Conservation (phyloP, 2,329 filamentous ascomycete species). For the Fusarium drepaniforme region DNA sequence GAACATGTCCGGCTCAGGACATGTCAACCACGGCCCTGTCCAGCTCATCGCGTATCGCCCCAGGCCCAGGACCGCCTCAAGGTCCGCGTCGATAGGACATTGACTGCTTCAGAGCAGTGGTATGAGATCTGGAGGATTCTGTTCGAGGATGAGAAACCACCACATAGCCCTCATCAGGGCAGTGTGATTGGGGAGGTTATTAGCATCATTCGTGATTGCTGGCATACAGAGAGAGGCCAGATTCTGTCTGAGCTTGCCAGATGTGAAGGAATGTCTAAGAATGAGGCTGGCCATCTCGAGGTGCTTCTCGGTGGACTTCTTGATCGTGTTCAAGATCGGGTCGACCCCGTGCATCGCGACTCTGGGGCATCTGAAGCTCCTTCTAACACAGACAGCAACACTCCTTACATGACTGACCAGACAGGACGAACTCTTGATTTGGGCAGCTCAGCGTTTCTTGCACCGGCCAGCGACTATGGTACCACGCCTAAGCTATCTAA, state of each 20-base stretch:
- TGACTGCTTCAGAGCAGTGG: not conserved
- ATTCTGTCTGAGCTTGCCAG: not conserved
- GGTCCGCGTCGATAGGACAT: not conserved
- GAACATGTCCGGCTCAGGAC: not conserved
- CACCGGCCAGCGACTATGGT: not conserved
- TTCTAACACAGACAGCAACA: not conserved
- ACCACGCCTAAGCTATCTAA: not conserved
- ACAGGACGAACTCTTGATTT: not conserved
- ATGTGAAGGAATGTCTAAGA: not conserved
- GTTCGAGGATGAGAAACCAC: not conserved
- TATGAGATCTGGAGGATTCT: not conserved
- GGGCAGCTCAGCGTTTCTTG: not conserved
- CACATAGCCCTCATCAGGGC: not conserved
- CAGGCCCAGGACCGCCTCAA: not conserved
- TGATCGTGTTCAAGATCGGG: not conserved
- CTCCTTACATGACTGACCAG: not conserved
- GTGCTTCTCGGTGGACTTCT: not conserved
- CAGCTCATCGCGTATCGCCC: not conserved
- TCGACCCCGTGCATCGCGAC: not conserved
- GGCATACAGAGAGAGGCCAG: not conserved
- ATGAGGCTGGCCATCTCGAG: not conserved
- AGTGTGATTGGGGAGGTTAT: not conserved
- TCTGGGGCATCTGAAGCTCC: not conserved
- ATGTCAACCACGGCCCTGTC: not conserved
- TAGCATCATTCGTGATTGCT: conserved; percentile 1